phyloP scores from a whole-genome alignment of 768 basidiomycete species.

The Pleurotus eryngii region DNA sequence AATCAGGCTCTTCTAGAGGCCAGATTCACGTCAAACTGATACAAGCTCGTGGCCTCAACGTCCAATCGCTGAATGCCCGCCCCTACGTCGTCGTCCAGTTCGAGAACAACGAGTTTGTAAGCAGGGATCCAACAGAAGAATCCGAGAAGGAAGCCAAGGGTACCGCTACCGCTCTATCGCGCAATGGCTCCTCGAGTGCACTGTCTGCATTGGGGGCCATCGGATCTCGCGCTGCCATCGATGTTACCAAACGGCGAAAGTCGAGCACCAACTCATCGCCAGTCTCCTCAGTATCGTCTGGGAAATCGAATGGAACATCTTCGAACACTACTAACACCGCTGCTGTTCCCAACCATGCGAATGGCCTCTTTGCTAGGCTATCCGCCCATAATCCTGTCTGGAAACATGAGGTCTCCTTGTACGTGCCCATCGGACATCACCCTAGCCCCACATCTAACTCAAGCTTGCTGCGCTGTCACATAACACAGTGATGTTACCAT shows the following conservation, averaged over 20 bases:
- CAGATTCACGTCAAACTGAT: conserved; percentile 97
- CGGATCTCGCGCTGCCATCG: conserved; percentile 40
- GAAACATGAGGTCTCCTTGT: conserved; percentile 99
- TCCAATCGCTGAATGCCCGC: conserved; percentile 57
- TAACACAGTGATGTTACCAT: conserved; percentile 86
- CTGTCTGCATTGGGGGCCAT: conserved; percentile 66
- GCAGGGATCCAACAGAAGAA: conserved; percentile 83
- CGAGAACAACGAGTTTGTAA: conserved; percentile 98
- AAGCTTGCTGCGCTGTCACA: conserved; percentile 16
- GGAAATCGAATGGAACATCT: conserved; percentile 30
- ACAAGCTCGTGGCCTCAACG: conserved; percentile 80
- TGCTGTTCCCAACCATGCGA: conserved; percentile 24
- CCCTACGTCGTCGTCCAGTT: conserved; percentile 98
- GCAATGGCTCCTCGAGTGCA: conserved; percentile 54
- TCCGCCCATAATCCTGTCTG: conserved; percentile 90
- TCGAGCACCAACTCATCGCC: conserved; percentile 42
- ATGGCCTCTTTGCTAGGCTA: conserved; percentile 57
- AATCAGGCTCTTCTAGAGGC: conserved; percentile 43
- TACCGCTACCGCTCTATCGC: conserved; percentile 55
- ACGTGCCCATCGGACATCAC: conserved; percentile 32
- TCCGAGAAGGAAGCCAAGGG: conserved; percentile 88
- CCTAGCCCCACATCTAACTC: conserved; percentile 2
- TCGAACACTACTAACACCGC: conserved; percentile 21
- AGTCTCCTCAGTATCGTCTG: conserved; percentile 34
- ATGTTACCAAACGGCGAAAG: conserved; percentile 32